Evolutionary conservation across 768 basidiomycete species (phyloP).

Genomic region (Glaciozyma martinii): DNA sequence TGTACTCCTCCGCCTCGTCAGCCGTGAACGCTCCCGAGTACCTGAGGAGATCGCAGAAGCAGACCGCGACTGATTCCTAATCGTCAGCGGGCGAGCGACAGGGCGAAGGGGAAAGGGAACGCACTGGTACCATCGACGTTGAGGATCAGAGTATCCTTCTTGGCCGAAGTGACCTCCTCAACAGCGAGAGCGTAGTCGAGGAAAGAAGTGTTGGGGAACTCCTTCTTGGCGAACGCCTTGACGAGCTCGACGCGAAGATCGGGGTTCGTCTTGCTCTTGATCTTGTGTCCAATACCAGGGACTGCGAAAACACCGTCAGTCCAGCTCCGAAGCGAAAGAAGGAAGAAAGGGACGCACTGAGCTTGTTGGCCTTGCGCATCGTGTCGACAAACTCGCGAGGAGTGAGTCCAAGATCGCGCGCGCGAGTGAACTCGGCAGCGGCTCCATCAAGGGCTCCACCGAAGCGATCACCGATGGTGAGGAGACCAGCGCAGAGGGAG

Average conservation of each 20-base stretch:
- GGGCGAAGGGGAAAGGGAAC: constrained; percentile 10
- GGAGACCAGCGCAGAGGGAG: constrained; percentile 84
- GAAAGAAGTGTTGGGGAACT: constrained; percentile 86
- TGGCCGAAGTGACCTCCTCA: constrained; percentile 92
- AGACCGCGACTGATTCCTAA: constrained; percentile 62
- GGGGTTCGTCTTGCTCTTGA: constrained; percentile 93
- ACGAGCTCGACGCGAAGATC: constrained; percentile 44
- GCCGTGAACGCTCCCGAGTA: constrained; percentile 88
- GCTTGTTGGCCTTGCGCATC: constrained; percentile 46
- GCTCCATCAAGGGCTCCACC: constrained; percentile 98
- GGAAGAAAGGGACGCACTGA: constrained; percentile 33
- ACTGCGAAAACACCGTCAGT: constrained; percentile 38
- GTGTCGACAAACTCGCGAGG: constrained; percentile 92
- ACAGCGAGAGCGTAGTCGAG: constrained; percentile 66
- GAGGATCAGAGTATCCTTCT: constrained; percentile 96
- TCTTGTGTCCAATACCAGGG: constrained; percentile 98
- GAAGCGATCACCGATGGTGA: constrained; percentile 96
- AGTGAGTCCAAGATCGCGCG: constrained; percentile 80
- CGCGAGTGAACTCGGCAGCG: constrained; percentile 86
- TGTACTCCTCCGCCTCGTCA: constrained; percentile 95
- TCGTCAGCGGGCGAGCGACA: background rate
- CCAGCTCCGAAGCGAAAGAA: constrained; percentile 39
- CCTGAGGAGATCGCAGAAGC: constrained; percentile 87
- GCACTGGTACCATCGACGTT: constrained; percentile 77
- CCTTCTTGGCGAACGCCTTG: constrained; percentile 87